Conservation (phyloP, 1,284 basidiomycete genomes). For the Coniferiporia sulphurascens region DNA sequence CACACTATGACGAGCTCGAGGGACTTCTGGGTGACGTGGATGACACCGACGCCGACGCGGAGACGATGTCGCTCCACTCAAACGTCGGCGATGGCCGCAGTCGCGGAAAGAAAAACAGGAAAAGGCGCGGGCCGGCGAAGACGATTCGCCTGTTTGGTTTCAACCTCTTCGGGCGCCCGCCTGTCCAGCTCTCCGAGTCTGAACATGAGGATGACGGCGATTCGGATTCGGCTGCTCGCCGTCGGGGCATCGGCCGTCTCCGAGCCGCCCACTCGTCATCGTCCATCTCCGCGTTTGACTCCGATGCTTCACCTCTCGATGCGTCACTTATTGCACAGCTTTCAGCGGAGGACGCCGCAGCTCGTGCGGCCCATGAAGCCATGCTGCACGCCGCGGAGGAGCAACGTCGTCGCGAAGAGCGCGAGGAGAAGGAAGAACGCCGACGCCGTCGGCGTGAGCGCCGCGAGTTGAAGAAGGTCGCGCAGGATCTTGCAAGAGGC, state of each 20-base stretch:
- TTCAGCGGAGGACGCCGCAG: conserved; percentile 32
- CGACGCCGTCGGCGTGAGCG: conserved; percentile 39
- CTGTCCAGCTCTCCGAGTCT: conserved; percentile 53
- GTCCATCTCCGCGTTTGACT: conserved; percentile 54
- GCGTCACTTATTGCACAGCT: conserved; percentile 46
- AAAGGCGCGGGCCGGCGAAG: conserved; percentile 28
- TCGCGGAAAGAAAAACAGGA: conserved; percentile 30
- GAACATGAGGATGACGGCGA: conserved; percentile 35
- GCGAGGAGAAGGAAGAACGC: conserved; percentile 43
- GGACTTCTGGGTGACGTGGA: conserved; percentile 45
- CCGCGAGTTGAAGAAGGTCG: conserved; percentile 40
- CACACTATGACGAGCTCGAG: conserved; percentile 53
- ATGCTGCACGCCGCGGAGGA: conserved; percentile 9
- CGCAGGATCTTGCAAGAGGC: conserved; percentile 38
- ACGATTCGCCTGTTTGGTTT: conserved; percentile 56
- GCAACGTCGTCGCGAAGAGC: conserved; percentile 28
- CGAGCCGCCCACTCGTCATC: conserved; percentile 26
- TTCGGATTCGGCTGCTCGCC: conserved; percentile 16
- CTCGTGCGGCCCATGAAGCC: conserved; percentile 28
- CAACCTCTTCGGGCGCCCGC: conserved; percentile 54
- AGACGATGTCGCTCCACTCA: conserved; percentile 62
- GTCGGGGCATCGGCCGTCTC: neutral
- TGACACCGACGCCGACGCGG: conserved; percentile 47
- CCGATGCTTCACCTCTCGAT: conserved; percentile 61
- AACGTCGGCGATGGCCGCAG: conserved; percentile 41